Base-by-base conservation (phyloP, 768 basidiomycete species). In the Mycena galopus region DNA sequence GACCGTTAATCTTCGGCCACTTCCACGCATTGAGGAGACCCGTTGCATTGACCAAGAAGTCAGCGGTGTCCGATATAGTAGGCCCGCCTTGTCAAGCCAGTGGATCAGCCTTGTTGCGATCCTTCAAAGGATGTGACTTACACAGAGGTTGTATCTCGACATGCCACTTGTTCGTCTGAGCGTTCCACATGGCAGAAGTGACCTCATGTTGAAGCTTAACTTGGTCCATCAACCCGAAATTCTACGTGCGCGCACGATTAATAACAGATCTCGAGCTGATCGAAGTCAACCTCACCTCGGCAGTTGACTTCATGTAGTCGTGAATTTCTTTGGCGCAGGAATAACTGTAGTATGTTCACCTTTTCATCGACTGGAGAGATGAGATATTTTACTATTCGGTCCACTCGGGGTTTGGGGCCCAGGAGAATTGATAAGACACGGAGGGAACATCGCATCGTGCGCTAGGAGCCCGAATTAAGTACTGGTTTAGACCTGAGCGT, bases 1-100 rank as follows among this genome's bases (percentile, higher is more conserved):
- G 74, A 2, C 84, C 84, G 8, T 76, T 64, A 29, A 85, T 83
- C 37, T 82, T 78, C 4, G 85, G 84, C 83, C 82, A 83, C 62
- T 77, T 78, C 84, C 84, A 85, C 7, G 77, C 73, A 65, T 84
- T 85, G 30, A 85, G 73, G 53, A 82, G 17, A 56, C 55, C 55
- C 55, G 55, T 56, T 30, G 55, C 55, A 56, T 56, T 56, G 55
- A 56, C 55, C 55, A 56, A 56, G 29, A 56, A 56, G 29, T 56
- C 55, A 56, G 55, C 55, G 30, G 55, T 56, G 55, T 56, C 55
- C 55, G 55, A 56, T 56, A 56, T 30, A 30, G 30, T 30, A 32
- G 55, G 30, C 19, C 29, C 55, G 55, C 30, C 55, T 56, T 56
- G 55, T 56, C 29, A 56, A 56, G 55, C 17, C 29, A 56, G 21